Conservation (phyloP, 2,329 filamentous ascomycete genomes). For the Fusarium sp. region DNA sequence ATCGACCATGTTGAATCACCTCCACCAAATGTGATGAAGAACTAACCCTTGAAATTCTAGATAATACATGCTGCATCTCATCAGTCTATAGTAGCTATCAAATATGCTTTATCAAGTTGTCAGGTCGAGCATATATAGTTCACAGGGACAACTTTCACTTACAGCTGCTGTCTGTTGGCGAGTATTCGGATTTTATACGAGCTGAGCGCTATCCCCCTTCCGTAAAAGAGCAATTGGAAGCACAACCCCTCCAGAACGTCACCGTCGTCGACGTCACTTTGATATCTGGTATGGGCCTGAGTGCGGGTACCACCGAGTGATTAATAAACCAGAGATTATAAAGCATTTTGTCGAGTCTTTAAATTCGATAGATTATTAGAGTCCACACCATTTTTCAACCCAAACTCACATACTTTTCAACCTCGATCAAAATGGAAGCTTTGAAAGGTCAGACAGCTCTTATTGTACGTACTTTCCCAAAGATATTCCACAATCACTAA, state of each 20-base stretch:
- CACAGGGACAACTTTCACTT: too few species aligned
- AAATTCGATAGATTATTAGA: too few species aligned
- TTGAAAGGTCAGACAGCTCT: slow-evolving; percentile 1
- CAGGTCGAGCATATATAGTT: too few species aligned
- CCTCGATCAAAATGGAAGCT: neutral
- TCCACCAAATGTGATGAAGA: too few species aligned
- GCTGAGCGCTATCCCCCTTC: neutral
- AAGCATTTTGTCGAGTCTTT: neutral
- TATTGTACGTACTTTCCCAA: neutral
- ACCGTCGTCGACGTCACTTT: neutral
- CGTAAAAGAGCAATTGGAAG: too few species aligned
- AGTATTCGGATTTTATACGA: neutral
- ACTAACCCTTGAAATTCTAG: too few species aligned
- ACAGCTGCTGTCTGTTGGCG: neutral
- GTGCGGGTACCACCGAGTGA: accelerated
- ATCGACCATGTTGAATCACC: too few species aligned
- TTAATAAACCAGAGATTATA: neutral
- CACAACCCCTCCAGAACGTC: neutral
- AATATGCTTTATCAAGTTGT: too few species aligned
- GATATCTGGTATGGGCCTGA: neutral
- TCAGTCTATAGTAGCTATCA: too few species aligned
- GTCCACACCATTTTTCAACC: accelerated
- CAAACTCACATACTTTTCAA: accelerated
- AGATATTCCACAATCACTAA: accelerated
- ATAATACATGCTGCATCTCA: too few species aligned